Percentiles rank a stretch among this genome's conserved stretches.
Evolutionary conservation across 305 asterid genomes (phyloP).

Genomic region (Fraxinus greggii): DNA sequence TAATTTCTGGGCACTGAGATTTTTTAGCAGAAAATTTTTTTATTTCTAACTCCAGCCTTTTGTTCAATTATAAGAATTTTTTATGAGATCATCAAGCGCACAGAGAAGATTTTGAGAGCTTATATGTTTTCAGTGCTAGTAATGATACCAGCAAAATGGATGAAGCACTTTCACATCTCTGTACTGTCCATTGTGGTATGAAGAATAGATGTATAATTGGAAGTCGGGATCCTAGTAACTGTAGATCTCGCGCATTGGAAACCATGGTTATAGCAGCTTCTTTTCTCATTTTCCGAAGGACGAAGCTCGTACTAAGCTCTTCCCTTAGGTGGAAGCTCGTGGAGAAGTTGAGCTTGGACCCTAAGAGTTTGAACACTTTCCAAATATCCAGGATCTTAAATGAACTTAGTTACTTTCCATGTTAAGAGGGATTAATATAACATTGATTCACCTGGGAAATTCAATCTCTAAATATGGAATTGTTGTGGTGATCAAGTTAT

Average conservation of each 20-base stretch:
- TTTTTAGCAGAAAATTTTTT: not conserved
- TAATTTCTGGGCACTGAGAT: not conserved
- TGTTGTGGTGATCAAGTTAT: not conserved
- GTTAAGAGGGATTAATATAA: not conserved
- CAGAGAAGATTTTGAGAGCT: not conserved
- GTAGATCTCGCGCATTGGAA: not conserved
- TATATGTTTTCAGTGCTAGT: not conserved
- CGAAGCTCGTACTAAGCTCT: not conserved
- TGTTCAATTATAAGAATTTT: not conserved
- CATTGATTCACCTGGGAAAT: not conserved
- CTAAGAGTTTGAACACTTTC: not conserved
- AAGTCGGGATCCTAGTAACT: not conserved
- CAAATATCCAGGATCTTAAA: not conserved
- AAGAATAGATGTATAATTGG: not conserved
- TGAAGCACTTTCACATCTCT: not conserved
- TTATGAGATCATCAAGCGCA: not conserved
- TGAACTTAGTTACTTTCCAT: not conserved
- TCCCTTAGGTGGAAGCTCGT: too few species aligned
- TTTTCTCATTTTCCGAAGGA: not conserved
- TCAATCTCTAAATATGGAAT: not conserved
- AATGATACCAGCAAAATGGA: not conserved
- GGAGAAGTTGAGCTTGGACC: too few species aligned
- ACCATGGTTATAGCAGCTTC: not conserved
- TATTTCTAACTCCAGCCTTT: not conserved
- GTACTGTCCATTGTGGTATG: not conserved